Conservation (phyloP, 2,329 filamentous ascomycete genomes). For the Cordyceps pruinosa region DNA sequence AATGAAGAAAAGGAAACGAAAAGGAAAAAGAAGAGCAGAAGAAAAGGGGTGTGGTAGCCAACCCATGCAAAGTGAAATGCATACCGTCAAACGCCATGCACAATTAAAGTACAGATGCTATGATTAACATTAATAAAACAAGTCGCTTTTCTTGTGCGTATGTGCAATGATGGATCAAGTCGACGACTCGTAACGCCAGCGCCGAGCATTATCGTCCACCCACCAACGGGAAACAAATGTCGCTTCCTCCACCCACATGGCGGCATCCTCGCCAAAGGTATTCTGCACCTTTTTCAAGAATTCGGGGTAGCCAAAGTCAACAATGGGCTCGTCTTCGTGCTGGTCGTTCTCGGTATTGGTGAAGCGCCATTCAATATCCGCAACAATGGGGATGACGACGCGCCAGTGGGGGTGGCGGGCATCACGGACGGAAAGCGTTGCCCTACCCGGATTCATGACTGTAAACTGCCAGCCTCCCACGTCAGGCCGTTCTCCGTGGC, state of each 20-base stretch:
- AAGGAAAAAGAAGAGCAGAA: constrained; percentile 11
- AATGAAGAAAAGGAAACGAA: constrained; percentile 5
- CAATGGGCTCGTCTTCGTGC: constrained; percentile 21
- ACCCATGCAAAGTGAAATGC: constrained; percentile 3
- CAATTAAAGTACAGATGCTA: constrained; percentile 6
- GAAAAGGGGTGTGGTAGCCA: constrained; percentile 9
- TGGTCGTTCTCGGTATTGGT: constrained; percentile 24
- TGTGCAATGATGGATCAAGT: background rate
- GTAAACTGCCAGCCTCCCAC: constrained; percentile 29
- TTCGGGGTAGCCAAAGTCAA: constrained; percentile 21
- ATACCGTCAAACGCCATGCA: background rate
- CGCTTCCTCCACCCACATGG: constrained; percentile 24
- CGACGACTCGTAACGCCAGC: constrained; percentile 16
- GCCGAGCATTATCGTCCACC: constrained; percentile 19
- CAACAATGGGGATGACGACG: constrained; percentile 26
- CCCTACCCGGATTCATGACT: constrained; percentile 27
- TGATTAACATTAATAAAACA: background rate
- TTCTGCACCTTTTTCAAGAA: constrained; percentile 17
- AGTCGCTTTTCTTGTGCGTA: background rate
- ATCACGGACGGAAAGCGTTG: constrained; percentile 28
- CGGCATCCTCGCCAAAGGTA: constrained; percentile 21
- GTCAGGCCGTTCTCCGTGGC: constrained; percentile 13
- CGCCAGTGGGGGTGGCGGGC: constrained; percentile 23
- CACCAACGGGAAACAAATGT: constrained; percentile 19
- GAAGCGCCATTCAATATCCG: constrained; percentile 27